phyloP scores from a whole-genome alignment of 2,329 filamentous ascomycete species.

The Sporothrix humicola region DNA sequence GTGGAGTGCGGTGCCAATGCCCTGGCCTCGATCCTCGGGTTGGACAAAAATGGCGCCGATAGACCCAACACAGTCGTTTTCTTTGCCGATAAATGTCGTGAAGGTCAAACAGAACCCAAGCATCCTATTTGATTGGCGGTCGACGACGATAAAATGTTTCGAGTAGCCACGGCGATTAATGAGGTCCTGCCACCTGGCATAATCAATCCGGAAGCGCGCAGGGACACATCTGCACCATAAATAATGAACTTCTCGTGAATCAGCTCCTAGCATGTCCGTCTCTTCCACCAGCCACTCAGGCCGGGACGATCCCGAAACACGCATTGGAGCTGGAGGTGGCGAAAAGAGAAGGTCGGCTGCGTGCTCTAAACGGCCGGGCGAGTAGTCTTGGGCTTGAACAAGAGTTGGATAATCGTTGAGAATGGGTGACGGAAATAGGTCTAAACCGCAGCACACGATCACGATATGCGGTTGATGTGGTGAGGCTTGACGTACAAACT shows the following conservation, averaged over 20 bases:
- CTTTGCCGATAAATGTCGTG: constrained; percentile 60
- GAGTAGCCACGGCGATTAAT: constrained; percentile 61
- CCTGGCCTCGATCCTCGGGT: constrained; percentile 53
- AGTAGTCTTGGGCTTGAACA: constrained; percentile 57
- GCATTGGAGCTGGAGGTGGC: constrained; percentile 19
- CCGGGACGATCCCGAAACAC: constrained; percentile 44
- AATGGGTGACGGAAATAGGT: constrained; percentile 48
- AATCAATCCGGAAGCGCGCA: constrained; percentile 54
- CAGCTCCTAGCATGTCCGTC: constrained; percentile 48
- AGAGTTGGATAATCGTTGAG: constrained; percentile 56
- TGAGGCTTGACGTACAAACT: constrained; percentile 39
- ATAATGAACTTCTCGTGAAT: constrained; percentile 50
- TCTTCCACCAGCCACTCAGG: constrained; percentile 51
- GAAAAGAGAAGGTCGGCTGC: constrained; percentile 61
- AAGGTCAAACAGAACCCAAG: constrained; percentile 67
- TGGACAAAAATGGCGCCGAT: constrained; percentile 61
- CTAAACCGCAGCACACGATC: constrained; percentile 57
- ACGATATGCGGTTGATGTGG: constrained; percentile 56
- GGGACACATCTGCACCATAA: constrained; percentile 57
- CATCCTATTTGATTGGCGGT: constrained; percentile 51
- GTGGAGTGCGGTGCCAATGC: constrained; percentile 61
- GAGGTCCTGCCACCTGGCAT: constrained; percentile 51
- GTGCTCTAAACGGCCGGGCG: constrained; percentile 53
- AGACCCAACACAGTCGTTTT: constrained; percentile 59
- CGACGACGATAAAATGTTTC: constrained; percentile 62